Evolutionary conservation across 305 asterid species (phyloP), one percentile per base, ranked within the genome.

Genomic region (Fraxinus nigra): DNA sequence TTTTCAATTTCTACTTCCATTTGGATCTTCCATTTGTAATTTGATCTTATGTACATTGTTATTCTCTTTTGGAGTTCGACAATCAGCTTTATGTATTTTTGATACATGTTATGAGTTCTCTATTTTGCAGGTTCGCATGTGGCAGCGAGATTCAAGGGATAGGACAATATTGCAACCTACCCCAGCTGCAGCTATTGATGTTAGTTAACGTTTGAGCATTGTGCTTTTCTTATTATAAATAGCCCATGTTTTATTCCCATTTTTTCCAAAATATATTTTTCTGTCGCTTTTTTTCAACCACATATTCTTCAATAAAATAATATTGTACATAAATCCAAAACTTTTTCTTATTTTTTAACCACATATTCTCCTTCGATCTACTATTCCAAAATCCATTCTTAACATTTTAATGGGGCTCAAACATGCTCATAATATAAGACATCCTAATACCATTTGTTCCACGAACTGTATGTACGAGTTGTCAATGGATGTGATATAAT

Each of bases 121-220:
- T 24, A 79, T 83, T 85, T 80, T 84, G 86, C 92, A 95, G 98
- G 85, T 89, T 86, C 98, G 97, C 83, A 96, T 94, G 98, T 93
- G 94, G 90, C 99, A 96, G 89, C 91, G 93, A 59, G 97, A 93
- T 86, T 90, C 99, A 75, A 89, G 92, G 90, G 97, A 94, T 84
- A 89, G 97, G 92, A 94, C 99, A 83, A 89, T 92, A 70, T 85
- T 96, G 91, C 99, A 96, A 84, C 97, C 99, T 80, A 90, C 87
- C 80, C 98, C 97, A 16, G 99, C 97, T 22, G 99, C 99, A 48
- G 98, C 97, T 77, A 90, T 96, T 84, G 99, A 96, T 90, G 99
- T 95, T 51, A 85, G 97, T 89, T 83, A 76, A 24, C 87, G 77
- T 74, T 82, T 82, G 56, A 61, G 72, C 74, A 77, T 69, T 63